Evolutionary conservation across 805 yeast genomes (phyloP).

Genomic region (Kodamaea sagamina): DNA sequence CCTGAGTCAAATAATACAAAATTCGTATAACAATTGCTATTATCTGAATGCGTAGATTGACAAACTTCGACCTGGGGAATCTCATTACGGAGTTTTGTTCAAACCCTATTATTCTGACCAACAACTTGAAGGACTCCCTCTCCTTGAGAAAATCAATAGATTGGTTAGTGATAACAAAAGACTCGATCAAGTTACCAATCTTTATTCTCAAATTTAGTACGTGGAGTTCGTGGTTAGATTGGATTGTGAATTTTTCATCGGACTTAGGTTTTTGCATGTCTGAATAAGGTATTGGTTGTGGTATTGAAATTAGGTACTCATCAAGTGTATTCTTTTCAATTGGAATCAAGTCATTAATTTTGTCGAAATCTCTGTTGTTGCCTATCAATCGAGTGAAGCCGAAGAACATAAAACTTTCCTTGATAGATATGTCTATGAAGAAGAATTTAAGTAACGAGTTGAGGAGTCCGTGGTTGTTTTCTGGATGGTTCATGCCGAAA

Average conservation of each 20-base stretch:
- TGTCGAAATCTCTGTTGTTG: conserved; percentile 44
- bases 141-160: conserved; percentile 31
- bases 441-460: conserved; percentile 36
- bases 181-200: conserved; percentile 53
- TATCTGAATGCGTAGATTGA: conserved; percentile 39
- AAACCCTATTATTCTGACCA: conserved; percentile 45
- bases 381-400: conserved; percentile 60
- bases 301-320: conserved; percentile 24
- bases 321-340: conserved; percentile 22
- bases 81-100: conserved; percentile 50
- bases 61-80: conserved; percentile 45
- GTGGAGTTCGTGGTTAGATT: conserved; percentile 45
- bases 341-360: conserved; percentile 48
- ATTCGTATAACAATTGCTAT: conserved; percentile 44
- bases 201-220: conserved; percentile 43
- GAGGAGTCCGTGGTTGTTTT: conserved; percentile 15
- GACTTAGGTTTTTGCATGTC: not conserved
- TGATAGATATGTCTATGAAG: conserved; percentile 43
- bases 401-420: conserved; percentile 45
- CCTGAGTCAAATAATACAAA: conserved; percentile 40
- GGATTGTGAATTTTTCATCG: conserved; percentile 18
- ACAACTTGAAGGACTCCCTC: conserved; percentile 40
- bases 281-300: conserved; percentile 30
- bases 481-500: conserved; percentile 25
- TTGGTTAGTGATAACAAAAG: conserved; percentile 33